Percentiles rank a stretch among this genome's conserved stretches.
Conservation (phyloP, 352 stramenopile species). For the Phytophthora melonis region DNA sequence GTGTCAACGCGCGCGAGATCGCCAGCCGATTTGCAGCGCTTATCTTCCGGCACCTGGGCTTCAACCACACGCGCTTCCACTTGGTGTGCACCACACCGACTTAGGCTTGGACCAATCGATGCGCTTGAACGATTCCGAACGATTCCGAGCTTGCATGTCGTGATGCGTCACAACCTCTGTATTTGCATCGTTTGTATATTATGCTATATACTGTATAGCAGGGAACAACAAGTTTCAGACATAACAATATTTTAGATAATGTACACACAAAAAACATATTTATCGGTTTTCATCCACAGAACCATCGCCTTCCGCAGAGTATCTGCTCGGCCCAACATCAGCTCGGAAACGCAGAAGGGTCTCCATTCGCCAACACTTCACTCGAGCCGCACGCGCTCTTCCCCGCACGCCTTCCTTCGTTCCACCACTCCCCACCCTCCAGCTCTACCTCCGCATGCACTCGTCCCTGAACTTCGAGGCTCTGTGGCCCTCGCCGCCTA, state of each 20-base stretch:
- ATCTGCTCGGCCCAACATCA: slow-evolving; percentile 9
- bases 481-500: slow-evolving; percentile 34
- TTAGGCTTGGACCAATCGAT: slow-evolving; percentile 12
- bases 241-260: no score
- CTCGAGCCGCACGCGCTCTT: slow-evolving; percentile 6
- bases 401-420: no score
- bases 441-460: slow-evolving; percentile 12
- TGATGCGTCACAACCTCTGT: slow-evolving; percentile 10
- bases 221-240: neutral
- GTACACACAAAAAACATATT: no score
- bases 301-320: no score
- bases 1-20: no score
- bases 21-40: neutral
- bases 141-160: neutral
- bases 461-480: slow-evolving; percentile 32
- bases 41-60: neutral
- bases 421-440: no score
- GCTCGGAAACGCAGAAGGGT: neutral
- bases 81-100: neutral
- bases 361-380: slow-evolving; percentile 18
- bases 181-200: no score
- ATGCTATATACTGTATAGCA: neutral
- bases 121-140: no score
- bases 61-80: neutral
- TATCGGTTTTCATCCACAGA: neutral